Conservation (phyloP, 345 rosid species). For the Eucalyptus erythrocorys region DNA sequence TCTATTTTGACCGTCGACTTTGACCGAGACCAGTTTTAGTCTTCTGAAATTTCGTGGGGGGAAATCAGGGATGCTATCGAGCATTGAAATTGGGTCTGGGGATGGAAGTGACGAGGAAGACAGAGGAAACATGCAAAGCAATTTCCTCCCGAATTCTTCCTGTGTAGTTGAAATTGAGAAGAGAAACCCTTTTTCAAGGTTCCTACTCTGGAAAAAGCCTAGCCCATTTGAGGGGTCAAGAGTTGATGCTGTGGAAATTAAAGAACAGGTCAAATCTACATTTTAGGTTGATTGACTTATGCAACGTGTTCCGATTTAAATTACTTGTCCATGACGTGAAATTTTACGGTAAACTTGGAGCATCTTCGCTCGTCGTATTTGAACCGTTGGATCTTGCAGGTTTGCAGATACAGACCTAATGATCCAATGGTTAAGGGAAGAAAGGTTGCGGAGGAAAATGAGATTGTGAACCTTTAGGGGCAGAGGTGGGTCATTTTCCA, state of each 20-base stretch:
- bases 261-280: not conserved
- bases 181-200: not conserved
- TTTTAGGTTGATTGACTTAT: not conserved
- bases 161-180: fast-evolving
- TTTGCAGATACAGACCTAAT: not conserved
- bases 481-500: no score
- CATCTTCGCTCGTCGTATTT: not conserved
- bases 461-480: no score
- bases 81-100: fast-evolving
- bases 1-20: not conserved
- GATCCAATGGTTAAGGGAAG: not conserved
- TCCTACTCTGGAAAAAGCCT: not conserved
- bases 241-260: fast-evolving
- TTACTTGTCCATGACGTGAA: not conserved
- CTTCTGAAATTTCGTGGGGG: not conserved
- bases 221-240: not conserved
- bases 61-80: not conserved
- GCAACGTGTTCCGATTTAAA: fast-evolving
- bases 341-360: not conserved
- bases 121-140: not conserved
- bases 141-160: not conserved
- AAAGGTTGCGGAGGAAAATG: no score
- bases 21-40: not conserved
- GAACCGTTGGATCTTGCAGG: not conserved
- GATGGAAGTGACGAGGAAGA: not conserved